Evolutionary conservation across 2,329 filamentous ascomycete genomes (phyloP), one percentile per base, ranked within the genome.

Genomic region (Drechslerella coelobrocha): DNA sequence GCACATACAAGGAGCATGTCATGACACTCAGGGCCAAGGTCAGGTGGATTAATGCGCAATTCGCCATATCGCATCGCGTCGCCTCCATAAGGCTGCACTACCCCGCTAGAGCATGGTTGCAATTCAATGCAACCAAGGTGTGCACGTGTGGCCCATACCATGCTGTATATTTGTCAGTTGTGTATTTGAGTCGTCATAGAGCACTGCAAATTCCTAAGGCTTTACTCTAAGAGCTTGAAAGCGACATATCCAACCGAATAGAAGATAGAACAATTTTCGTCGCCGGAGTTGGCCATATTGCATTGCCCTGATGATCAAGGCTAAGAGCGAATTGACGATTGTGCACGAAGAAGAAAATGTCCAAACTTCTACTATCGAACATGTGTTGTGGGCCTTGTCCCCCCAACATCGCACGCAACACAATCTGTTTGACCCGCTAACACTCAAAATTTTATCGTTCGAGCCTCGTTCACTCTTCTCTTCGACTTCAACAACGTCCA

Each of bases 401-500:
- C 56, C 29, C 24, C 34, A 50, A 69, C 65, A 52, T 57, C 65
- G 29, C 27, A 1, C 10, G 45, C 65, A 69, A 69, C 65, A 62
- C 65, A 59, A 8, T 24, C 9, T 26, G 45, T 21, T 59, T 62
- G 65, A 57, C 53, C 51, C 34, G 17, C 24, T 45, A 14, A 23
- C 50, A n/a, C 31, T 69, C 57, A 69, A 61, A 69, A 57, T 69
- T 69, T 69, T 57, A 57, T 48, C 50, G 50, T 39, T 34, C 37
- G 21, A 7, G 12, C 26, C 39, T 7, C 21, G 37, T n/a, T 24
- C 12, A 8, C 21, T 17, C 54, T 34, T 53, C 27, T 7, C 53
- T 41, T 24, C 34, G 47, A 56, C 65, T n/a, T n/a, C n/a, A n/a
- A n/a, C n/a, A n/a, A n/a, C n/a, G n/a, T n/a, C n/a, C n/a, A n/a